phyloP scores from a whole-genome alignment of 257 asterid genomes.

The Jacaranda mimosifolia region DNA sequence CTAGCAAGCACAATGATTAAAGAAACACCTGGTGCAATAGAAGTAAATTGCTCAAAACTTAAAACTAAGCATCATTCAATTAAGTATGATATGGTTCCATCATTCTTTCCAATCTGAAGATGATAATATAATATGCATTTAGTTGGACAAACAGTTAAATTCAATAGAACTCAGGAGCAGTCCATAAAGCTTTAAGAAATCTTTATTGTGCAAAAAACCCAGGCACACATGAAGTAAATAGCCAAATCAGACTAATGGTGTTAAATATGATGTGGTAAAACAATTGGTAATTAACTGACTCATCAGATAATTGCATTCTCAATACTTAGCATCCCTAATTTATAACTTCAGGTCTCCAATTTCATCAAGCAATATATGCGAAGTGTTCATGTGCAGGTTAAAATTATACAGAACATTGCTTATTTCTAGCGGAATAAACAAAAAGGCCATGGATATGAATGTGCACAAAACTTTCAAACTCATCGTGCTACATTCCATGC shows the following conservation, averaged over 20 bases:
- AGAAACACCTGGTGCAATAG: conserved; percentile 19
- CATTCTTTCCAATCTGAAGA: conserved; percentile 18
- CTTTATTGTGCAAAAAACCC: neutral
- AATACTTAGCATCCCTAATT: neutral
- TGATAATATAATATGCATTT: conserved; percentile 8
- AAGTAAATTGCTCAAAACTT: conserved; percentile 1
- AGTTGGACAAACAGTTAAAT: neutral
- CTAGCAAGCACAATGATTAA: conserved; percentile 11
- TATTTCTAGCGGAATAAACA: neutral
- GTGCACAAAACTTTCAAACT: neutral
- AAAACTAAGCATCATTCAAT: conserved; percentile 26
- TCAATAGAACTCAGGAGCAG: neutral
- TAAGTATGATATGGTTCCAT: neutral
- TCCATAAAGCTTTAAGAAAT: neutral
- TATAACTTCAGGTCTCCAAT: too few species aligned
- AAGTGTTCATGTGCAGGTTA: neutral
- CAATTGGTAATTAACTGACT: neutral
- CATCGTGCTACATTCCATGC: neutral
- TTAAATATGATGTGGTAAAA: conserved; percentile 3
- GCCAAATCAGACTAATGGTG: neutral
- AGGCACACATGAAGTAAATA: neutral
- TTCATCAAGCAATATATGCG: too few species aligned
- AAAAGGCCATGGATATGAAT: neutral
- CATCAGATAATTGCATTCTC: neutral
- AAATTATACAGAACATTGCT: too few species aligned